Evolutionary conservation across 2,329 filamentous ascomycete genomes (phyloP).

Genomic region (Ophiostoma sp.): DNA sequence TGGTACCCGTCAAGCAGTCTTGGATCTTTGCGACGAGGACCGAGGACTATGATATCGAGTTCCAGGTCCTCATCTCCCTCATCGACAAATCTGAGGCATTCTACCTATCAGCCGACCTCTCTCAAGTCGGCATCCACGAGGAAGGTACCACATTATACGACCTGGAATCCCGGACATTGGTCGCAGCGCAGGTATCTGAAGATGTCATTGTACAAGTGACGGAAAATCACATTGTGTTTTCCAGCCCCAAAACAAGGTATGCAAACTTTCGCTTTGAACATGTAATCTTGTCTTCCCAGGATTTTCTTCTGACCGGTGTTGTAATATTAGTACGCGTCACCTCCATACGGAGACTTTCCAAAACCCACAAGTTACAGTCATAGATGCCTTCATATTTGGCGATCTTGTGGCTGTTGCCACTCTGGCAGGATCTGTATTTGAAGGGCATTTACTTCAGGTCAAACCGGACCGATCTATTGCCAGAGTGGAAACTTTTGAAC

Average conservation of each 20-base stretch:
- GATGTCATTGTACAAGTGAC: conserved; percentile 56
- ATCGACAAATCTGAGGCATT: conserved; percentile 52
- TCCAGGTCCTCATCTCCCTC: conserved; percentile 50
- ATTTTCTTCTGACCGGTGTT: background rate
- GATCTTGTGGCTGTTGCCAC: conserved; percentile 47
- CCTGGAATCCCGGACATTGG: conserved; percentile 53
- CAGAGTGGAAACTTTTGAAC: conserved; percentile 37
- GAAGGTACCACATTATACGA: conserved; percentile 51
- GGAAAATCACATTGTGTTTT: conserved; percentile 46
- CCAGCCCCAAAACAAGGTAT: conserved; percentile 42
- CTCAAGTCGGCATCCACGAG: conserved; percentile 46
- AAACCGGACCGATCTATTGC: conserved; percentile 34
- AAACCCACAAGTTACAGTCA: conserved; percentile 33
- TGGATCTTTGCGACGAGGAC: conserved; percentile 51
- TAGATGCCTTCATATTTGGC: conserved; percentile 46
- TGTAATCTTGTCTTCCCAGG: background rate
- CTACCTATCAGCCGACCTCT: conserved; percentile 50
- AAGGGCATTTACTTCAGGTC: conserved; percentile 44
- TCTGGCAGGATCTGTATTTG: conserved; percentile 40
- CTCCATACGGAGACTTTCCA: conserved; percentile 20
- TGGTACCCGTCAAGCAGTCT: conserved; percentile 49
- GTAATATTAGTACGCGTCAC: conserved; percentile 13
- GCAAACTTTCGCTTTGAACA: background rate
- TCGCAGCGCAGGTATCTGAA: conserved; percentile 41
- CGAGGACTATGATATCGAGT: conserved; percentile 34